A percentile compares a stretch with the other conserved stretches of the same genome.
Conservation (phyloP, 257 asterid species). For the Parsonsia alboflavescens region DNA sequence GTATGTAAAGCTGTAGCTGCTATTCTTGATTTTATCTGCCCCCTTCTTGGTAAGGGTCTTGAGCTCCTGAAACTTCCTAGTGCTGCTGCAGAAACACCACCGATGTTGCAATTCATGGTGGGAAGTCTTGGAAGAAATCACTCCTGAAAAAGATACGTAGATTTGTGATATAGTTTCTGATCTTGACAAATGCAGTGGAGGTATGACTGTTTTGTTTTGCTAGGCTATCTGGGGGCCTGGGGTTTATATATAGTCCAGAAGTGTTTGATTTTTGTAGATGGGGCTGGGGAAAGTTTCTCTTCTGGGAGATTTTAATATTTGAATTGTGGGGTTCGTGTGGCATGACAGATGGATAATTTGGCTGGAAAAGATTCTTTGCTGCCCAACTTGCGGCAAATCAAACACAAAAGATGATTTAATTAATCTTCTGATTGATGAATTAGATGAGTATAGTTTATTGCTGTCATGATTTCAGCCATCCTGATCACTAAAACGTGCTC, state of each 20-base stretch:
- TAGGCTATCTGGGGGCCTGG: not conserved
- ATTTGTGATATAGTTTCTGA: not conserved
- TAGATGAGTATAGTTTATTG: not conserved
- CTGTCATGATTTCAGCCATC: not conserved
- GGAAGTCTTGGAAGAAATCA: not conserved
- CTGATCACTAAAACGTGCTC: constrained; percentile 15
- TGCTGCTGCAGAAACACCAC: constrained; percentile 22
- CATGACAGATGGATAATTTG: constrained; percentile 32
- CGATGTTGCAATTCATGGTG: constrained; percentile 22
- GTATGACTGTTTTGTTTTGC: not conserved
- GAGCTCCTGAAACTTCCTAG: constrained; percentile 16
- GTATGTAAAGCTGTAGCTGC: constrained; percentile 40
- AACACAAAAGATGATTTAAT: constrained; percentile 12
- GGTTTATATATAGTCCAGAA: constrained; percentile 12
- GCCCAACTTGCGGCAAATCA: constrained; percentile 29
- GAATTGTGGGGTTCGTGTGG: constrained; percentile 20
- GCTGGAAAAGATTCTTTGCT: constrained; percentile 31
- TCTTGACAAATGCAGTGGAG: not conserved
- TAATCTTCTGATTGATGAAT: constrained; percentile 10
- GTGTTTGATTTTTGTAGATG: not conserved
- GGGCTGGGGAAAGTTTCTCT: constrained; percentile 8
- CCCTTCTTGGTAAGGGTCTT: constrained; percentile 38
- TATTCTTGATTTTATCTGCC: constrained; percentile 43
- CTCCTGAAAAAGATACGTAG: not conserved
- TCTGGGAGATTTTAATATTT: not conserved